Evolutionary conservation across 495 filamentous ascomycete species (phyloP), one percentile per base, ranked within the genome.

Genomic region (Penicillium longicatenatum): DNA sequence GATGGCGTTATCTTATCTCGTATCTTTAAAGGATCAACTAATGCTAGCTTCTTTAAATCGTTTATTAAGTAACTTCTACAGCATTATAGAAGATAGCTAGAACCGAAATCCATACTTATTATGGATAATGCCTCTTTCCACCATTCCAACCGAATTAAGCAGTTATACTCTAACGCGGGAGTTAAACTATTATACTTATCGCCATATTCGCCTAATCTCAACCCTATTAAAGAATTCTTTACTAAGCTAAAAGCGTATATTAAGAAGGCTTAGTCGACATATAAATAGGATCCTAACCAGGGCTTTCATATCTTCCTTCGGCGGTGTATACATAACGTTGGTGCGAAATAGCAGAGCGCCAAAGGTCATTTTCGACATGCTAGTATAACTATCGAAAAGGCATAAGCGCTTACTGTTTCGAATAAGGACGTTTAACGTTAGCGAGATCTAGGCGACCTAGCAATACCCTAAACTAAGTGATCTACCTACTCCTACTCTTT

Each of bases 1-100:
- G 46, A 49, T 49, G 46, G 46, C 8, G 24, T 46, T 29, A 49
- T 49, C 16, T 17, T 49, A 16, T 49, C 46, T 24, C 46, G 46
- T 16, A 30, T 49, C 21, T 49, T 39, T 8, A 12, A 26, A 17
- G 46, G 46, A 17, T 49, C 46, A 24, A 49, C 46, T 16, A 21
- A 49, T 49, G 46, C 46, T 12, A 16, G 17, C 8, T 17, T 24
- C 26, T 49, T 49, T 49, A 21, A 49, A 21, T 17, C 14, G 3
- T 49, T 26, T n/a, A 29, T 49, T 24, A 21, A 49, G 24, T 6
- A 49, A 21, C 46, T 49, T 29, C 46, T 49, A 6, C 20, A 49
- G 24, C 24, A 49, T 26, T 49, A 21, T 49, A 21, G 46, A n/a
- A 39, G 35, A n/a, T 39, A 8, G 35, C 35, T 8, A 3, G 35